Percentiles rank a stretch among this genome's conserved stretches.
phyloP scores from a whole-genome alignment of 495 filamentous ascomycete species.

The Talaromyces adpressus region DNA sequence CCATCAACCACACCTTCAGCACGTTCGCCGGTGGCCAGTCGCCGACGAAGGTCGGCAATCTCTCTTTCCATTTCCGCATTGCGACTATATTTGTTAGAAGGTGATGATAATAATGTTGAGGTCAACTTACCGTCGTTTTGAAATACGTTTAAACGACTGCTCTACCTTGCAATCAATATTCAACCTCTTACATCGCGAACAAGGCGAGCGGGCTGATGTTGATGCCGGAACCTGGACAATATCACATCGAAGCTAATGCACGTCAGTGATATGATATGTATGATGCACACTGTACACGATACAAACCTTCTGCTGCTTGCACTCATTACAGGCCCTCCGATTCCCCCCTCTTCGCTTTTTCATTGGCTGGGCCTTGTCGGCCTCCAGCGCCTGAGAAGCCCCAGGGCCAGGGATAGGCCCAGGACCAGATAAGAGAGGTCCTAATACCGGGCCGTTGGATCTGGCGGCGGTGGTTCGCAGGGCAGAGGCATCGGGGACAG shows the following conservation, averaged over 20 bases:
- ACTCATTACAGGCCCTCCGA: constrained; percentile 43
- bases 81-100: constrained; percentile 21
- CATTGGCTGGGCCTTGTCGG: constrained; percentile 33
- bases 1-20: constrained; percentile 21
- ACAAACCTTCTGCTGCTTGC: constrained; percentile 44
- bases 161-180: constrained; percentile 44
- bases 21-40: constrained; percentile 28
- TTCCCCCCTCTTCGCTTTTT: constrained; percentile 42
- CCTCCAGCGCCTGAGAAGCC: constrained; percentile 17
- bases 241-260: constrained; percentile 37
- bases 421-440: constrained; percentile 26
- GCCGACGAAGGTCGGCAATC: constrained; percentile 40
- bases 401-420: constrained; percentile 24
- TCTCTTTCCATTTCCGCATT: constrained; percentile 47
- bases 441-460: constrained; percentile 29
- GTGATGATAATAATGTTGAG: constrained; percentile 4
- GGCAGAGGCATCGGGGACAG: constrained; percentile 26
- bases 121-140: constrained; percentile 32
- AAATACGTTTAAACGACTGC: constrained; percentile 41
- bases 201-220: constrained; percentile 37
- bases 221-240: constrained; percentile 39
- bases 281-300: not conserved
- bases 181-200: constrained; percentile 40
- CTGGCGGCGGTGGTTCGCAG: constrained; percentile 33
- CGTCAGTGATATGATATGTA: not conserved